Base-by-base conservation (phyloP, 1,139 yeast genomes). In the Suhomyces bolitotheri region DNA sequence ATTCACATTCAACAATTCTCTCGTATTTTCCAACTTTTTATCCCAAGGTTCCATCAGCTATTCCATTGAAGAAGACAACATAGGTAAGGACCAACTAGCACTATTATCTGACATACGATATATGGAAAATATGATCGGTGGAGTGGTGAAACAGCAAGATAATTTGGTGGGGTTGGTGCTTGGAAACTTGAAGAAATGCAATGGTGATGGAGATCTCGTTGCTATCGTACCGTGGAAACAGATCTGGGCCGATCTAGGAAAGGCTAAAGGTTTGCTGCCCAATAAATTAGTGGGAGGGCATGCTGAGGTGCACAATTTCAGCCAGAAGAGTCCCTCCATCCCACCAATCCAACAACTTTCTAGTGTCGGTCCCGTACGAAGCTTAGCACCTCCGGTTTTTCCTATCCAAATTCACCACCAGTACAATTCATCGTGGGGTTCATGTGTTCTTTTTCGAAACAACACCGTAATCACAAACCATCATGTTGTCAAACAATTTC, bases 111-210 rank as follows among this genome's bases (percentile, higher is more conserved):
- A 82, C 50, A 54, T 70, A 3, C 68, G 75, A 44, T 82, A 71
- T 47, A 52, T 82, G 38, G 88, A 81, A 31, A 82, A 82, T 42
- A 78, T 78, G 74, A 66, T 70, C n/a, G 89, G 89, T 1, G 84
- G 80, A 0, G 41, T 71, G 3, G 83, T 66, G 1, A 21, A 34
- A 3, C 31, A 24, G 3, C 31, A 38, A 4, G 27, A 31, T 14
- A 15, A 20, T 5, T 11, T 16, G 10, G 34, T 77, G 3, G 90
- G 89, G 0, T 49, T 82, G 23, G 71, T 82, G 0, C 56, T 71
- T 38, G 85, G 87, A 0, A 60, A 62, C 32, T 43, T 81, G 15
- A 50, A 62, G 12, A 79, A 79, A 50, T 32, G 41, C 9, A 72
- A 76, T 42, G 85, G 85, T 5, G 84, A 80, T 45, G 88, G 89